A percentile compares a stretch with the other conserved stretches of the same genome.
Conservation (phyloP, 1,284 basidiomycete genomes). For the Apiotrichum gamsii region DNA sequence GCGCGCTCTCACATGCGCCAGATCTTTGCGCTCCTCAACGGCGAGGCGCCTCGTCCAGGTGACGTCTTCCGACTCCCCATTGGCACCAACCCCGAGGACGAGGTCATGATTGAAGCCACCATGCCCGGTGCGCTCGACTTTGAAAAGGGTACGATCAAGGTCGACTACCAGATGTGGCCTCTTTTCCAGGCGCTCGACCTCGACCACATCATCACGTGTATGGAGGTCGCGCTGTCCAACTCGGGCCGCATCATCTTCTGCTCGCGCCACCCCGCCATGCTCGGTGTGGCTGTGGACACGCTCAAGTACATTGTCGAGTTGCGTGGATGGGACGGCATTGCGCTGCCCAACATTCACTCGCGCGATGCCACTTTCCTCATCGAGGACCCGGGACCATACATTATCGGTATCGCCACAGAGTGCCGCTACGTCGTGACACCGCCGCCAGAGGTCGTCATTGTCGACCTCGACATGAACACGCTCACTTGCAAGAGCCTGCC, state of each 20-base stretch:
- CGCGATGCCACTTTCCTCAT: slow-evolving; percentile 39
- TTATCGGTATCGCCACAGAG: slow-evolving; percentile 83
- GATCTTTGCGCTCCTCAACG: slow-evolving; percentile 46
- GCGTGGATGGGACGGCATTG: slow-evolving; percentile 87
- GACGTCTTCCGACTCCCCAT: slow-evolving; percentile 49
- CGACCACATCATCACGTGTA: slow-evolving; percentile 87
- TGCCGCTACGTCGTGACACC: slow-evolving; percentile 70
- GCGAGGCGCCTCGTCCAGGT: slow-evolving; percentile 77
- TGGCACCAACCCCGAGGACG: slow-evolving; percentile 25
- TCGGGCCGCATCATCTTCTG: slow-evolving; percentile 86
- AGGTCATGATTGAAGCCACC: slow-evolving; percentile 30
- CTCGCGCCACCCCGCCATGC: slow-evolving; percentile 83
- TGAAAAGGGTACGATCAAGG: slow-evolving; percentile 44
- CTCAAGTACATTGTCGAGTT: slow-evolving; percentile 88
- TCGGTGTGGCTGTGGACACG: slow-evolving; percentile 72
- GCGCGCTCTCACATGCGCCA: slow-evolving; percentile 48
- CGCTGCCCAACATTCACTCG: slow-evolving; percentile 76
- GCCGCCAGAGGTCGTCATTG: slow-evolving; percentile 75
- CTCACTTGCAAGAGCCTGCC: slow-evolving; percentile 72
- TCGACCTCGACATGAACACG: slow-evolving; percentile 65
- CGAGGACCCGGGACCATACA: slow-evolving; percentile 69
- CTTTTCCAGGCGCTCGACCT: slow-evolving; percentile 89
- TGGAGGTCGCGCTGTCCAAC: slow-evolving; percentile 87
- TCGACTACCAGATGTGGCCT: slow-evolving; percentile 88
- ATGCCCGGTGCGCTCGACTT: slow-evolving; percentile 50